Evolutionary conservation across 2,329 filamentous ascomycete species (phyloP), one percentile per base, ranked within the genome.

Genomic region (Chaetomiaceae sp.): DNA sequence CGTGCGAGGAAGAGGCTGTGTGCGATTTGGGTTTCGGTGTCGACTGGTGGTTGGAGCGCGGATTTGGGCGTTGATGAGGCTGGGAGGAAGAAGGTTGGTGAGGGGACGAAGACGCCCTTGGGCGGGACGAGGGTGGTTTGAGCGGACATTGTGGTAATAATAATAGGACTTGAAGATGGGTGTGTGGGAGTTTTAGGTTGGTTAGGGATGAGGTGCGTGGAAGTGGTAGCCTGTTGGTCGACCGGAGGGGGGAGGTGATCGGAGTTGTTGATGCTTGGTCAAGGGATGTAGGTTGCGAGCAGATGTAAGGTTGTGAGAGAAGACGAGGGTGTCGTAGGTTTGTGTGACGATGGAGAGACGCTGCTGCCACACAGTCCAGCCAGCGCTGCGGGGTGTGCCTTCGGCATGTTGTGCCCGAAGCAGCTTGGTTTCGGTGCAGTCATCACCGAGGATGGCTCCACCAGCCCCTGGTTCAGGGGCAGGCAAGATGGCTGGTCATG

Each of bases 21-120:
- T 23, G 73, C 69, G 20, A 72, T 70, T 61, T 86, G 82, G 1
- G 80, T 74, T 41, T 75, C 69, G 52, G 81, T 66, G 59, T 86
- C 82, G 44, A 85, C 68, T 6, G 75, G 70, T 21, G 78, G 68
- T 41, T 76, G 72, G 40, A 73, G 63, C n/a, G n/a, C n/a, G 6
- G 71, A 58, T 53, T 73, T 74, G 42, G 69, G 4, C 21, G 48
- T 13, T 10, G 46, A 63, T 25, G 73, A 63, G 5, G 71, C 61
- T 42, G 62, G 71, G 59, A 66, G 74, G 70, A 83, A 85, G 71
- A 86, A 85, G 44, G 82, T 85, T 5, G 82, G 82, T 38, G 82
- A 74, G 38, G 78, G 78, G 52, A 82, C 78, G 61, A 77, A 81
- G 59, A 82, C 74, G 56, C 79, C 79, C 39, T 74, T 72, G 23